phyloP scores from a whole-genome alignment of 2,329 filamentous ascomycete species.

The Emericellopsis atlantica region DNA sequence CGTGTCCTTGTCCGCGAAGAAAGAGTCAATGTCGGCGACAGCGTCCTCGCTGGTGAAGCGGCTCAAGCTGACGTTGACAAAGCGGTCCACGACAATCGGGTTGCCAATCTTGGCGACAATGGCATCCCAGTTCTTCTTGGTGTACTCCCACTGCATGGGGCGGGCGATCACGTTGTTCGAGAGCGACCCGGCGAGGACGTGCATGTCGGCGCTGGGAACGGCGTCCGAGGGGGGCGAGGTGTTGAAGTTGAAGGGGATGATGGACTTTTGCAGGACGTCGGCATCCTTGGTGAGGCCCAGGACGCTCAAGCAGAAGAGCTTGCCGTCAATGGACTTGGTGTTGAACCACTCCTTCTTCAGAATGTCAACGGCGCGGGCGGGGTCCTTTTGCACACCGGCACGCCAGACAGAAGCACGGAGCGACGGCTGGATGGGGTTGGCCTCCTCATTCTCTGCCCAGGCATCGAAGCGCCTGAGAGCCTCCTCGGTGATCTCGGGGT shows the following conservation, averaged over 20 bases:
- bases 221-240: constrained; percentile 41
- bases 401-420: constrained; percentile 72
- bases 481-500: constrained; percentile 61
- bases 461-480: constrained; percentile 67
- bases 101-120: constrained; percentile 65
- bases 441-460: constrained; percentile 60
- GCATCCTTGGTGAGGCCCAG: constrained; percentile 62
- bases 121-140: constrained; percentile 71
- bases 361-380: constrained; percentile 55
- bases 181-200: constrained; percentile 64
- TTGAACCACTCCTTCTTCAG: constrained; percentile 77
- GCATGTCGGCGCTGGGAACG: constrained; percentile 80
- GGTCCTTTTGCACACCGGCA: constrained; percentile 58
- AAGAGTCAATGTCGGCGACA: constrained; percentile 64
- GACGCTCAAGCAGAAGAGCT: constrained; percentile 68
- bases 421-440: constrained; percentile 63
- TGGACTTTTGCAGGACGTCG: constrained; percentile 53
- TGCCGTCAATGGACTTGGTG: constrained; percentile 80
- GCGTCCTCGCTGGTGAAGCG: constrained; percentile 63
- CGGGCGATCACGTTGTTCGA: constrained; percentile 62
- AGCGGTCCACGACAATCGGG: constrained; percentile 80
- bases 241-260: constrained; percentile 69
- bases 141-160: constrained; percentile 69
- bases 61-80: constrained; percentile 64
- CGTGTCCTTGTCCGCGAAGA: constrained; percentile 82